Conservation (phyloP, 805 yeast species). For the Starmerella gropengiesseri region DNA sequence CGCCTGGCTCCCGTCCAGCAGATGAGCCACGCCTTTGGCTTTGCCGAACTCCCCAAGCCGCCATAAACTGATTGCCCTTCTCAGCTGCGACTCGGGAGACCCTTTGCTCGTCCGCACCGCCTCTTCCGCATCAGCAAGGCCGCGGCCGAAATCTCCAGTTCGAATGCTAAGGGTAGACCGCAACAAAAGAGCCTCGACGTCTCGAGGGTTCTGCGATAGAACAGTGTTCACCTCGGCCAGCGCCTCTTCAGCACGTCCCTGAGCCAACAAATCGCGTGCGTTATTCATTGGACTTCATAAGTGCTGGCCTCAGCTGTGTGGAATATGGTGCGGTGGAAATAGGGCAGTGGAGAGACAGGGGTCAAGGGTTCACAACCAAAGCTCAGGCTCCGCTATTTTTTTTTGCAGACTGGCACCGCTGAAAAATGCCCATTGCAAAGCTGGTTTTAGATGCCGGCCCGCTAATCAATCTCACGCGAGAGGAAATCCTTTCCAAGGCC, state of each 20-base stretch:
- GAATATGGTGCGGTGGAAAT: too few species aligned
- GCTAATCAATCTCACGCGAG: constrained; percentile 70
- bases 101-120: constrained; percentile 17
- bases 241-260: constrained; percentile 14
- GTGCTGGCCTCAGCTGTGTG: background rate
- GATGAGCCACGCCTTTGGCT: constrained; percentile 22
- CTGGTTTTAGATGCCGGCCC: constrained; percentile 94
- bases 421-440: constrained; percentile 31
- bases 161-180: constrained; percentile 22
- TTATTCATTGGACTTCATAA: constrained; percentile 9
- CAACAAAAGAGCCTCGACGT: constrained; percentile 14
- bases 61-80: constrained; percentile 28
- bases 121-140: constrained; percentile 24
- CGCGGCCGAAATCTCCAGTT: constrained; percentile 13
- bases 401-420: background rate
- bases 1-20: constrained; percentile 17
- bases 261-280: constrained; percentile 6
- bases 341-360: too few species aligned
- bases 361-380: background rate
- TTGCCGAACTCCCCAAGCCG: constrained; percentile 23
- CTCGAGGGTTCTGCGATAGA: constrained; percentile 10
- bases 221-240: constrained; percentile 7
- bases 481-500: constrained; percentile 62
- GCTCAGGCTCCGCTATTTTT: background rate
- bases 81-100: constrained; percentile 27